Evolutionary conservation across 257 asterid genomes (phyloP).

Genomic region (Fraxinus quadrangulata): DNA sequence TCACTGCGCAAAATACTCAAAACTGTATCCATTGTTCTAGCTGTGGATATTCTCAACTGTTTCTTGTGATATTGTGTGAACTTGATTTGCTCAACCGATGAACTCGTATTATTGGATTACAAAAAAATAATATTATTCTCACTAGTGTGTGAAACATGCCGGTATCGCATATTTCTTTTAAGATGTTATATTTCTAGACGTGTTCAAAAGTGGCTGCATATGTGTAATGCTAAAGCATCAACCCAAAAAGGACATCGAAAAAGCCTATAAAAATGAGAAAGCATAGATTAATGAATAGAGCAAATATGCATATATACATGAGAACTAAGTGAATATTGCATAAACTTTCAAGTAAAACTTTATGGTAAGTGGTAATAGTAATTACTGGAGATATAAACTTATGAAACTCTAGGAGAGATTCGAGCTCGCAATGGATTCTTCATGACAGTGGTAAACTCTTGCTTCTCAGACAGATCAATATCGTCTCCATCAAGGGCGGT

Average conservation of each 20-base stretch:
- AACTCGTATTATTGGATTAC: too few species aligned
- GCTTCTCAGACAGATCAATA: conserved; percentile 32
- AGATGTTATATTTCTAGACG: too few species aligned
- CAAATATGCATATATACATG: neutral
- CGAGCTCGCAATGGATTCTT: conserved; percentile 32
- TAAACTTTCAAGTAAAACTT: too few species aligned
- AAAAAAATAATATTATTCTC: too few species aligned
- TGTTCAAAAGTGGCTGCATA: too few species aligned
- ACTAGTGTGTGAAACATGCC: too few species aligned
- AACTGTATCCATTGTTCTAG: too few species aligned
- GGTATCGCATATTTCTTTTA: too few species aligned
- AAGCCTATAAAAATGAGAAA: neutral
- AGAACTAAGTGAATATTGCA: neutral
- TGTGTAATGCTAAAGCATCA: neutral
- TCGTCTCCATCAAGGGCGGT: conserved; percentile 20
- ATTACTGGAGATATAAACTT: neutral
- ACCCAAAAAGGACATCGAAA: neutral
- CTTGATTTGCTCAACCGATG: too few species aligned
- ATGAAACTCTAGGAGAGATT: conserved; percentile 26
- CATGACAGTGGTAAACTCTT: conserved; percentile 23
- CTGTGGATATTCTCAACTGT: too few species aligned
- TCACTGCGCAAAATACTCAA: too few species aligned
- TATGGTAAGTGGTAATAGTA: neutral
- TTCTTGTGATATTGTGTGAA: too few species aligned
- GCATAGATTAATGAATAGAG: neutral